Conservation (phyloP, 1,139 yeast species). For the Pichia sp. region DNA sequence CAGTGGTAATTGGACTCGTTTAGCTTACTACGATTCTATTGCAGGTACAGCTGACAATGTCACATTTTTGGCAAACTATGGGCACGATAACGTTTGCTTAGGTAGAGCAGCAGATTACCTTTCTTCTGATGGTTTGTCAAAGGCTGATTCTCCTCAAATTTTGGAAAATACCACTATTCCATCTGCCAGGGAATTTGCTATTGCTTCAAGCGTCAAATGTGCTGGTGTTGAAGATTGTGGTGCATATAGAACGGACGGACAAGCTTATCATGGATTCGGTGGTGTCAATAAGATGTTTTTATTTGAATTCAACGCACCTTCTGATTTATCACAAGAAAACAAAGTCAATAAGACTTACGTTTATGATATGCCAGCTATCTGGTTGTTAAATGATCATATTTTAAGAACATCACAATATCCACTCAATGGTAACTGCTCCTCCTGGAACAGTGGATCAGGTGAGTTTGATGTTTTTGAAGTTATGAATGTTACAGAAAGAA, state of each 20-base stretch:
- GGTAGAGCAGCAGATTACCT: constrained; percentile 59
- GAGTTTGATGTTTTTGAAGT: constrained; percentile 76
- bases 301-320: constrained; percentile 64
- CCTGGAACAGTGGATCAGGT: constrained; percentile 77
- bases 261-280: constrained; percentile 66
- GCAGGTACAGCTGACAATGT: constrained; percentile 44
- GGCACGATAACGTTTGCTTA: constrained; percentile 47
- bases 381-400: constrained; percentile 70
- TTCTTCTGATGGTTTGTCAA: constrained; percentile 37
- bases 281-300: constrained; percentile 62
- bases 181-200: constrained; percentile 53
- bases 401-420: constrained; percentile 76
- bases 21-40: constrained; percentile 38
- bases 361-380: constrained; percentile 68
- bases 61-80: constrained; percentile 53
- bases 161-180: constrained; percentile 41
- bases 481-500: constrained; percentile 45
- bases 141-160: constrained; percentile 39
- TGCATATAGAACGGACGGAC: constrained; percentile 62
- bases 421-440: constrained; percentile 54
- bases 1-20: constrained; percentile 38
- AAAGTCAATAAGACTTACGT: constrained; percentile 33
- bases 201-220: constrained; percentile 55
- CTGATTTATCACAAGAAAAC: constrained; percentile 27
- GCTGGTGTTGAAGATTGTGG: constrained; percentile 52